Conservation (phyloP, 2,329 filamentous ascomycete genomes). For the Aspergillus viridinutans region DNA sequence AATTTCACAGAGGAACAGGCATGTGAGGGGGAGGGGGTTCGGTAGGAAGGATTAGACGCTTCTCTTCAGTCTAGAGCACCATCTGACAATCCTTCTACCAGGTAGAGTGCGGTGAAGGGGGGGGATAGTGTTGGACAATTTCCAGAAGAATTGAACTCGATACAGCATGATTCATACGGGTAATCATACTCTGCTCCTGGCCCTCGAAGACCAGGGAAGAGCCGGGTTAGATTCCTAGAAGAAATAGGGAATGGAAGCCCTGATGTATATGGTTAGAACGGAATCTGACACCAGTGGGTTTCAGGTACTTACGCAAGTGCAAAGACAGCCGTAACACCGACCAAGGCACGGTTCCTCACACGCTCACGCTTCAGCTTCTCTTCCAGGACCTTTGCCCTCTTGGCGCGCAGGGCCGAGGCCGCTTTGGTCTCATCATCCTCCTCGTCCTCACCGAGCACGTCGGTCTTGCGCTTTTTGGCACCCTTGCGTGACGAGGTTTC, state of each 20-base stretch:
- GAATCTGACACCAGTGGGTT: background rate
- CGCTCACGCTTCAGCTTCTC: constrained; percentile 78
- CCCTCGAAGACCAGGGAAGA: background rate
- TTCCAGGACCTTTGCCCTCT: constrained; percentile 68
- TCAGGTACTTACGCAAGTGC: constrained; percentile 74
- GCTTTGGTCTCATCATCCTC: constrained; percentile 39
- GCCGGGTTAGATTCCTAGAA: constrained; percentile 27
- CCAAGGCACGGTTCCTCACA: constrained; percentile 77
- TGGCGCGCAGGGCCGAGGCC: constrained; percentile 50
- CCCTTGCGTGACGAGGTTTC: constrained; percentile 30
- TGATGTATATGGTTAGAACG: constrained; percentile 23
- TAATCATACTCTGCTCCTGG: background rate
- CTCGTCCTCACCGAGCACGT: constrained; percentile 57
- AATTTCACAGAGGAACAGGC: background rate
- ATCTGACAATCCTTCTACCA: background rate
- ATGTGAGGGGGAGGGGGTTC: constrained; percentile 2
- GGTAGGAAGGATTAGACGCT: background rate
- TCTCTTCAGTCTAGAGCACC: background rate
- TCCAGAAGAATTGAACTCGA: background rate
- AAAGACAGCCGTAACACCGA: constrained; percentile 81
- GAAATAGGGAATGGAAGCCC: constrained; percentile 47
- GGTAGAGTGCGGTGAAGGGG: background rate
- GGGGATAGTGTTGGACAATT: background rate
- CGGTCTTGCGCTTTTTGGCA: constrained; percentile 67
- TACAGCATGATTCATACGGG: background rate